Percentiles rank a stretch among this genome's conserved stretches.
Evolutionary conservation across 768 basidiomycete species (phyloP).

Genomic region (Xanthoconium stramineum): DNA sequence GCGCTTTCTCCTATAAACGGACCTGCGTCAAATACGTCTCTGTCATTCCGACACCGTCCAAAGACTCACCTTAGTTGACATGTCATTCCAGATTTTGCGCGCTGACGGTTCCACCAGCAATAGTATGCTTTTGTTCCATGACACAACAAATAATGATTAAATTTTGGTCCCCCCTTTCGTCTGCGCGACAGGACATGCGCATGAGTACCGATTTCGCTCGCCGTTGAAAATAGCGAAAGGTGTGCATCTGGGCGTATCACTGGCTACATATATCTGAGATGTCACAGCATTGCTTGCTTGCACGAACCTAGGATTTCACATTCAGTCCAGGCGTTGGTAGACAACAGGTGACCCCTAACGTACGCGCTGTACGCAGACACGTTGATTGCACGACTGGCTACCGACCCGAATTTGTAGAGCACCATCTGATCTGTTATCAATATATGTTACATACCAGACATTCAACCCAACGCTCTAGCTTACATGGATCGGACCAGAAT

Average conservation of each 20-base stretch:
- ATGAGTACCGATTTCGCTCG: too few species aligned
- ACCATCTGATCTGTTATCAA: conserved; percentile 46
- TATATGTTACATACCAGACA: too few species aligned
- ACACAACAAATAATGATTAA: background rate
- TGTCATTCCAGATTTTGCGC: conserved; percentile 54
- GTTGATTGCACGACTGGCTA: conserved; percentile 57
- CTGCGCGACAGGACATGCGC: background rate
- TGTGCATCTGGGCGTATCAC: conserved; percentile 56
- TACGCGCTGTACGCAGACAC: conserved; percentile 58
- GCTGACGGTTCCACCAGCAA: conserved; percentile 54
- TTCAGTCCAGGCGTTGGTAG: too few species aligned
- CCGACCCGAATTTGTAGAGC: conserved; percentile 56
- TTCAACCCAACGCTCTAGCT: too few species aligned
- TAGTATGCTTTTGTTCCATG: conserved; percentile 36
- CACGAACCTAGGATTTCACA: conserved; percentile 32
- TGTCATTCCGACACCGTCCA: background rate
- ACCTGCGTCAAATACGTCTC: background rate
- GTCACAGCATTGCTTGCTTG: conserved; percentile 44
- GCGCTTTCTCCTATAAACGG: conserved; percentile 43
- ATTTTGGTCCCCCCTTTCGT: background rate
- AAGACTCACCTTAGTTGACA: conserved; percentile 45
- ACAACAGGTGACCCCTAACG: background rate
- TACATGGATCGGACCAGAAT: conserved; percentile 49
- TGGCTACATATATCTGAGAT: conserved; percentile 53
- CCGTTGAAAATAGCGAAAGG: background rate